Evolutionary conservation across 2,329 filamentous ascomycete genomes (phyloP), one percentile per base, ranked within the genome.

Genomic region (Phyllosticta ampelicida): DNA sequence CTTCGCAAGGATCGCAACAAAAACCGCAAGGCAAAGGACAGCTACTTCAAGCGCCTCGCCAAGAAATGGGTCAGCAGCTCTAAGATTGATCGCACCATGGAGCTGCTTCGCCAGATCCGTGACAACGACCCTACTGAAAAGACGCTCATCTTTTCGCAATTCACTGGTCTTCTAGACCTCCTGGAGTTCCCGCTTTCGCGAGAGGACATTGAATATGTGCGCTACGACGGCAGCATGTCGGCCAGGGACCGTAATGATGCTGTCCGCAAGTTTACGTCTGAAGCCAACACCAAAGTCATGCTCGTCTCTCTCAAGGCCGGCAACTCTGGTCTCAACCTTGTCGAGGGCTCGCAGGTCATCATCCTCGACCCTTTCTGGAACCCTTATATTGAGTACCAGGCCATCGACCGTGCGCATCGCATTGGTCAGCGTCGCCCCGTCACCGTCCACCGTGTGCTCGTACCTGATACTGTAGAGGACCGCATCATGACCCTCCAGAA

Each of bases 351-450:
- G 1, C 86, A 90, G 62, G 89, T 96, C 63, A 89, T 96, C 70
- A 87, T 96, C 62, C 84, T 95, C 67, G 90, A 96, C 68, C 90
- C 90, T 0, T 95, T 95, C 74, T 96, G 90, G 89, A 96, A 96
- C 62, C 91, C 90, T 0, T 95, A 87, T 68, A 87, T 95, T 53
- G 91, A 96, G 73, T 89, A 90, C 72, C 91, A 96, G 73, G 91
- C 91, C 3, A 86, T 96, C 54, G 91, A 95, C 69, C 86, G 91
- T 20, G 89, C 90, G 2, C 87, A 96, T 71, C 86, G 91, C 9
- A 91, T 96, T 64, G 90, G 90, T 0, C 91, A 96, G 73, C 75
- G 78, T 63, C 79, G 80, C 3, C 75, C 84, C 8, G 91, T 96
- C 4, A 80, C 84, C 58, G 86, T 96, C 1, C 90, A 96, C 68